phyloP scores from a whole-genome alignment of 1,284 basidiomycete species.

The Fomitopsis palustris region DNA sequence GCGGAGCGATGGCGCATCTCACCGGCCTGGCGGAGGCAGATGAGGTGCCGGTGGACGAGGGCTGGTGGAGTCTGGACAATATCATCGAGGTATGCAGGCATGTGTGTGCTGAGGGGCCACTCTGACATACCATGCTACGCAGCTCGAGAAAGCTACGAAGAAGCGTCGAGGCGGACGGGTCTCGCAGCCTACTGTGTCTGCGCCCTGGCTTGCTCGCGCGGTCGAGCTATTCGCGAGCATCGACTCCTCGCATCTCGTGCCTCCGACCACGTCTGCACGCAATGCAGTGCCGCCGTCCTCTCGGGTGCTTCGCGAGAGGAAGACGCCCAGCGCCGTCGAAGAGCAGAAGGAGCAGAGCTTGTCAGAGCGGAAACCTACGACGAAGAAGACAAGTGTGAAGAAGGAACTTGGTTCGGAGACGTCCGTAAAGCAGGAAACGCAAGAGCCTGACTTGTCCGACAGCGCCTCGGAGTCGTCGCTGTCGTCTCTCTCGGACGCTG shows the following conservation, averaged over 20 bases:
- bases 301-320: constrained; percentile 57
- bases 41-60: constrained; percentile 36
- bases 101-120: not conserved
- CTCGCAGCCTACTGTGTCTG: constrained; percentile 29
- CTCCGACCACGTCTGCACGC: constrained; percentile 23
- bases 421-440: not conserved
- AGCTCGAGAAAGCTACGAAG: constrained; percentile 75
- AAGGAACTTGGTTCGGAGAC: not conserved
- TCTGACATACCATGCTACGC: not conserved
- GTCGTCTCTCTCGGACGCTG: constrained; percentile 5
- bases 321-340: constrained; percentile 29
- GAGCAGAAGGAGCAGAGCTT: constrained; percentile 14
- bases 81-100: constrained; percentile 53
- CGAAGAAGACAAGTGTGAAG: constrained; percentile 2
- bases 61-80: constrained; percentile 72
- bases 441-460: not conserved
- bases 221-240: constrained; percentile 41
- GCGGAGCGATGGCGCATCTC: constrained; percentile 79
- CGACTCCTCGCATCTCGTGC: constrained; percentile 27
- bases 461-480: not conserved
- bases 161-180: constrained; percentile 48
- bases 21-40: constrained; percentile 53
- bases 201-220: constrained; percentile 57
- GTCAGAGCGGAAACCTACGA: constrained; percentile 8
- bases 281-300: constrained; percentile 35